Conservation (phyloP, 2,329 filamentous ascomycete species). For the Clonostachys rosea region DNA sequence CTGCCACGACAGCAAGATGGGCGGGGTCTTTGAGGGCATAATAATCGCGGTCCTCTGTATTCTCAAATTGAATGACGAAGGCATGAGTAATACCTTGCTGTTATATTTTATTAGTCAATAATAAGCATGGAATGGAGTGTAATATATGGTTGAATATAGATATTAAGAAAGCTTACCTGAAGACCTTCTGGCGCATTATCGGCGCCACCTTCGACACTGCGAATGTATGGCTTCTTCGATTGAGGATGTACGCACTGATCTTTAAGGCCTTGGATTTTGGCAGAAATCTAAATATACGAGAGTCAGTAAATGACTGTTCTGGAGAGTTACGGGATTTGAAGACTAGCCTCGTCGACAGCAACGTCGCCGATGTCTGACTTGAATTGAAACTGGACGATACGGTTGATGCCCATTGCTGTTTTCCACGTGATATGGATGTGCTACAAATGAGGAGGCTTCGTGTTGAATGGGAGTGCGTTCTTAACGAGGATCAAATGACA, state of each 20-base stretch:
- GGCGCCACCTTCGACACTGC: constrained; percentile 49
- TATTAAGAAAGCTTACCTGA: constrained; percentile 35
- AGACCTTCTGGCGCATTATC: constrained; percentile 57
- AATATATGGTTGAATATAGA: no score
- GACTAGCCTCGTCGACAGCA: no score
- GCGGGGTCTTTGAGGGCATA: constrained; percentile 2
- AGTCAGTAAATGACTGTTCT: no score
- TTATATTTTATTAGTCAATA: background rate
- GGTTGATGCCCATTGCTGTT: no score
- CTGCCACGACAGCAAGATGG: background rate
- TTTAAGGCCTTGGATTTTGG: constrained; percentile 39
- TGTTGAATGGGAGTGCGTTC: no score
- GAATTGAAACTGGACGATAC: no score
- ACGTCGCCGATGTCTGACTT: no score
- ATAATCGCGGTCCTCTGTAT: constrained; percentile 1
- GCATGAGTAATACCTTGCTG: constrained; percentile 61
- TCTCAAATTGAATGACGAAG: constrained; percentile 47
- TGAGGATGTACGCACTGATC: constrained; percentile 57
- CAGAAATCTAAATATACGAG: no score
- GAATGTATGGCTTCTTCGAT: constrained; percentile 56
- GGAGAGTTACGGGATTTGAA: no score
- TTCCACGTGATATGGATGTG: no score
- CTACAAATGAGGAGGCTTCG: no score
- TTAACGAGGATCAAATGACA: no score
- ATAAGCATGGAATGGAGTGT: background rate